Conservation (phyloP, 2,329 filamentous ascomycete genomes). For the Scedosporium minutisporum region DNA sequence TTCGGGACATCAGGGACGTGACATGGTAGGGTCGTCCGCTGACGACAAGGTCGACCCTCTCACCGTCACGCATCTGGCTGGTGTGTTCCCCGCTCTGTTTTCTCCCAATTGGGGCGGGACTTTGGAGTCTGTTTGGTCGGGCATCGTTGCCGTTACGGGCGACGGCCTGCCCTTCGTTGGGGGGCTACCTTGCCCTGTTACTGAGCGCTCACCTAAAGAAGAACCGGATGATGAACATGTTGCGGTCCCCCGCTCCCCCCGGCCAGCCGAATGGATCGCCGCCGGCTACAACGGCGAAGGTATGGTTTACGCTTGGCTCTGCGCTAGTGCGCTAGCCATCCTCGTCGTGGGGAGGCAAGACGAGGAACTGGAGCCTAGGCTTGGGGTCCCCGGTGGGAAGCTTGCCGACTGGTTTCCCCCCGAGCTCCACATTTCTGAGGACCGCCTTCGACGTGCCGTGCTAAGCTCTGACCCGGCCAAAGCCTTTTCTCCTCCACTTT, state of each 20-base stretch:
- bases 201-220: conserved; percentile 3
- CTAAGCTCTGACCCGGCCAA: not conserved
- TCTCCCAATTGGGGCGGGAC: conserved; percentile 25
- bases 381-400: conserved; percentile 25
- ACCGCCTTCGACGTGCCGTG: conserved; percentile 18
- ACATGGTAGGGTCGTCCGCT: conserved; percentile 35
- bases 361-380: conserved; percentile 16
- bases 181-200: conserved; percentile 23
- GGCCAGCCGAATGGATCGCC: conserved; percentile 37
- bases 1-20: conserved; percentile 29
- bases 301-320: conserved; percentile 45
- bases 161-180: conserved; percentile 43
- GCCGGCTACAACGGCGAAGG: conserved; percentile 42
- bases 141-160: conserved; percentile 35
- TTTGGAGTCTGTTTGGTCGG: conserved; percentile 37
- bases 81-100: conserved; percentile 32
- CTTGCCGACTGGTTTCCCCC: conserved; percentile 30
- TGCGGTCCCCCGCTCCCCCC: not conserved
- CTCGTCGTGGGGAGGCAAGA: conserved; percentile 33
- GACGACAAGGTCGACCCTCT: conserved; percentile 32
- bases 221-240: conserved; percentile 9
- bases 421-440: conserved; percentile 16
- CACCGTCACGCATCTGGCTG: conserved; percentile 27
- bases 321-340: conserved; percentile 34
- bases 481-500: not conserved